Conservation (phyloP, 2,329 filamentous ascomycete species). For the Cladosporium sp. region DNA sequence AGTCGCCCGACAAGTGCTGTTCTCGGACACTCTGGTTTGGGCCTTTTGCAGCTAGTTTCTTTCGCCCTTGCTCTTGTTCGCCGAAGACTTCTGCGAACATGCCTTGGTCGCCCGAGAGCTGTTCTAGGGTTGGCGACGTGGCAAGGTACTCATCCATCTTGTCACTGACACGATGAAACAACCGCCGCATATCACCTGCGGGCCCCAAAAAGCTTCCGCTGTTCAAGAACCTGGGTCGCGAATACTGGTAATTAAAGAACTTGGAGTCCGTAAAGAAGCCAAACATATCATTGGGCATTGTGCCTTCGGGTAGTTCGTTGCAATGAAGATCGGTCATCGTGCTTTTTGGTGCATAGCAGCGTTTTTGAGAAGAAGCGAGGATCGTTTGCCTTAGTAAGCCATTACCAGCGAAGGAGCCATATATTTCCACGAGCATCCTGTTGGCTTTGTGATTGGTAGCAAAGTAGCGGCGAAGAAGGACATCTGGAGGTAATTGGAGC, state of each 20-base stretch:
- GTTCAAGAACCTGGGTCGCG: conserved; percentile 16
- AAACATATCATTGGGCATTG: conserved; percentile 12
- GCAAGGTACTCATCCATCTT: conserved; percentile 3
- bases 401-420: background rate
- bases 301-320: conserved; percentile 3
- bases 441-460: background rate
- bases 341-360: conserved; percentile 2
- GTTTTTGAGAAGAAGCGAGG: conserved; percentile 1
- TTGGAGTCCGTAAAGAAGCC: conserved; percentile 9
- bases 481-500: background rate
- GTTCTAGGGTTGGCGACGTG: background rate
- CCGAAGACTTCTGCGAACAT: conserved; percentile 17
- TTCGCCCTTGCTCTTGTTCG: conserved; percentile 16
- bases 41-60: background rate
- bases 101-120: conserved; percentile 15
- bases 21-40: background rate
- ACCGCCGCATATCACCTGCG: conserved; percentile 14
- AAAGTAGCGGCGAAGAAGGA: background rate
- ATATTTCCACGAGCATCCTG: background rate
- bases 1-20: background rate
- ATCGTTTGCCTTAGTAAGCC: background rate
- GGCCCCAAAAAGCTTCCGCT: conserved; percentile 18
- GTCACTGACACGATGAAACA: conserved; percentile 11
- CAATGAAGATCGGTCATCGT: conserved; percentile 13
- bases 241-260: conserved; percentile 1